Conservation (phyloP, 441 rosid genomes). For the Adansonia gregorii region DNA sequence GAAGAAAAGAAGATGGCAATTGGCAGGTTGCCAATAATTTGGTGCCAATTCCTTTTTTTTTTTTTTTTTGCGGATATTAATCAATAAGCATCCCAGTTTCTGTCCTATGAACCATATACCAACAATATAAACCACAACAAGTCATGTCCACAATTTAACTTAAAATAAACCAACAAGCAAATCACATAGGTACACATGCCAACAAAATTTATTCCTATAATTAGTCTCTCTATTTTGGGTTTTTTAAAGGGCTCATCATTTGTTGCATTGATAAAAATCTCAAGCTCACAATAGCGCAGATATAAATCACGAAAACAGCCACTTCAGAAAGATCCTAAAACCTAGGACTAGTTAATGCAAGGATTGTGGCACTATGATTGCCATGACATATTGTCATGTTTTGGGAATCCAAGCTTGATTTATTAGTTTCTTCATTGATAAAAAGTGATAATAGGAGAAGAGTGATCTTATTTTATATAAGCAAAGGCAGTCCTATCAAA, state of each 20-base stretch:
- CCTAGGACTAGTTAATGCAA: too few relatives aligned
- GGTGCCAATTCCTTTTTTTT: not conserved
- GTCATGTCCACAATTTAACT: not conserved
- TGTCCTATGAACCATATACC: not conserved
- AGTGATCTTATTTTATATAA: too few relatives aligned
- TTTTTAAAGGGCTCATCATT: not conserved
- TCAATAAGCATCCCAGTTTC: constrained; percentile 1
- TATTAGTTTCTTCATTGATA: too few relatives aligned
- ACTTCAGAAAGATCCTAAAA: not conserved
- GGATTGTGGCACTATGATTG: too few relatives aligned
- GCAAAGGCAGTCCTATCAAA: too few relatives aligned
- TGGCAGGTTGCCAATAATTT: not conserved
- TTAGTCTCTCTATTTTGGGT: not conserved
- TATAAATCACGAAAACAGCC: not conserved
- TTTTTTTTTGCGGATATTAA: not conserved
- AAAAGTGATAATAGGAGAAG: too few relatives aligned
- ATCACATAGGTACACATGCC: not conserved
- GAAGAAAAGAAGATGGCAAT: not conserved
- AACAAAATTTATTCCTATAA: not conserved
- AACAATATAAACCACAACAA: not conserved
- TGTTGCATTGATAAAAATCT: not conserved
- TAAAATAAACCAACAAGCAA: not conserved
- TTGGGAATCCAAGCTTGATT: too few relatives aligned
- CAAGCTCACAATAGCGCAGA: not conserved
- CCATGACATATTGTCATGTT: too few relatives aligned